phyloP scores from a whole-genome alignment of 352 stramenopile genomes.

The Achlya hypogyna region DNA sequence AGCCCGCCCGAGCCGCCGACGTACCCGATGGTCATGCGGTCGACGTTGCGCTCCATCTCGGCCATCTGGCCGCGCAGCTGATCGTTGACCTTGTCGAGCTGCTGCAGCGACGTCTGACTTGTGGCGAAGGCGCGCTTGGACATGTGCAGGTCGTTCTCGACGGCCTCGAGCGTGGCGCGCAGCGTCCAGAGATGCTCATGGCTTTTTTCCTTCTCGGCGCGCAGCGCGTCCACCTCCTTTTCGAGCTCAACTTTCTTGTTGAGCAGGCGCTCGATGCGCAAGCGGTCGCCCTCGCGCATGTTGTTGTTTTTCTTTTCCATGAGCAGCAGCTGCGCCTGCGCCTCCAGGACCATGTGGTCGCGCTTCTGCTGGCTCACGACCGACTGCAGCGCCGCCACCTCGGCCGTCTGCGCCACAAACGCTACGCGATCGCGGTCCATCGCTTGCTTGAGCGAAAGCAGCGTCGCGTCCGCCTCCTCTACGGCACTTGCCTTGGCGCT shows the following conservation, averaged over 20 bases:
- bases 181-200: conserved; percentile 69
- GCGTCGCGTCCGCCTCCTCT: conserved; percentile 30
- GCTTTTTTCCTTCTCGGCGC: conserved; percentile 43
- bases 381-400: conserved; percentile 32
- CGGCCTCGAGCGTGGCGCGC: conserved; percentile 43
- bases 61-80: conserved; percentile 55
- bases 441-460: conserved; percentile 25
- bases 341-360: conserved; percentile 49
- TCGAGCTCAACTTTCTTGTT: conserved; percentile 77
- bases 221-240: conserved; percentile 42
- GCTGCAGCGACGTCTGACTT: conserved; percentile 63
- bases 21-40: conserved; percentile 65
- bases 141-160: conserved; percentile 73
- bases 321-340: conserved; percentile 51
- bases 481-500: conserved; percentile 36
- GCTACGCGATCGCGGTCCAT: conserved; percentile 62
- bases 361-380: conserved; percentile 51
- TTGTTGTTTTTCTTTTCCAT: conserved; percentile 66
- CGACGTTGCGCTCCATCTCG: conserved; percentile 66
- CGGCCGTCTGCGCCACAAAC: conserved; percentile 28
- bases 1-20: background rate
- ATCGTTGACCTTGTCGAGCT: conserved; percentile 58
- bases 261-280: conserved; percentile 61
- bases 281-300: conserved; percentile 70
- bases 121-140: conserved; percentile 70